phyloP scores from a whole-genome alignment of 768 basidiomycete species.

The Roridomyces roridus region DNA sequence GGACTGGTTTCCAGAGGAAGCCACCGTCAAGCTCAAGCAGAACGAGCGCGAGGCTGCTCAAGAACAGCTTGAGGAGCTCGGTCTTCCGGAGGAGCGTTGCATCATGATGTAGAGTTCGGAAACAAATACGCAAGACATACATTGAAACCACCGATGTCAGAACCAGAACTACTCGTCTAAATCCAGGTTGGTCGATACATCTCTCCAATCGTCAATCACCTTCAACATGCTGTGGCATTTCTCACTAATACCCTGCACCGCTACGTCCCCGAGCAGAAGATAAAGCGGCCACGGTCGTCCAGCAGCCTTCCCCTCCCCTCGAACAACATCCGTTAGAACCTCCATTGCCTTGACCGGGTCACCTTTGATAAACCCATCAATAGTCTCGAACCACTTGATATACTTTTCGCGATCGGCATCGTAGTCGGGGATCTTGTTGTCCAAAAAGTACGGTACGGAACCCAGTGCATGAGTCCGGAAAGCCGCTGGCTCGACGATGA shows the following conservation, averaged over 20 bases:
- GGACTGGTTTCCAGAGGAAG: slow-evolving; percentile 90
- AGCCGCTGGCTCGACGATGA: slow-evolving; percentile 47
- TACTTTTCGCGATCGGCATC: slow-evolving; percentile 30
- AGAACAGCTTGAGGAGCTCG: slow-evolving; percentile 73
- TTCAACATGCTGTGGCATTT: slow-evolving; percentile 31
- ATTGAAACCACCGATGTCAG: no score
- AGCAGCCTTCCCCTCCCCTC: slow-evolving; percentile 37
- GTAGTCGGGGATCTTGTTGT: slow-evolving; percentile 42
- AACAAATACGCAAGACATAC: no score
- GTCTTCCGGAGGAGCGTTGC: slow-evolving; percentile 55
- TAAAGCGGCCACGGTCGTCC: slow-evolving; percentile 31
- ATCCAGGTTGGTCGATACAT: slow-evolving; percentile 25
- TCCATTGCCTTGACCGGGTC: slow-evolving; percentile 38
- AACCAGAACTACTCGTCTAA: background rate
- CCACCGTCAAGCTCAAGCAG: slow-evolving; percentile 71
- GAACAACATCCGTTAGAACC: slow-evolving; percentile 39
- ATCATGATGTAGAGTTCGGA: slow-evolving; percentile 18
- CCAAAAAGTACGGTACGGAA: slow-evolving; percentile 27
- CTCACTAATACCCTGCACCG: slow-evolving; percentile 26
- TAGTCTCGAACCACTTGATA: slow-evolving; percentile 19
- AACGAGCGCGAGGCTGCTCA: slow-evolving; percentile 77
- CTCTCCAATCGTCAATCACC: slow-evolving; percentile 37
- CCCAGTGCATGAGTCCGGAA: slow-evolving; percentile 44
- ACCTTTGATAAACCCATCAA: slow-evolving; percentile 25
- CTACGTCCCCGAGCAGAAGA: slow-evolving; percentile 34